A percentile compares a stretch with the other conserved stretches of the same genome.
These are phyloP conservation scores for Cyclotella distinguenda DNA, from an alignment of 108 stramenopile species.

Conservation along the genomic window DNA sequence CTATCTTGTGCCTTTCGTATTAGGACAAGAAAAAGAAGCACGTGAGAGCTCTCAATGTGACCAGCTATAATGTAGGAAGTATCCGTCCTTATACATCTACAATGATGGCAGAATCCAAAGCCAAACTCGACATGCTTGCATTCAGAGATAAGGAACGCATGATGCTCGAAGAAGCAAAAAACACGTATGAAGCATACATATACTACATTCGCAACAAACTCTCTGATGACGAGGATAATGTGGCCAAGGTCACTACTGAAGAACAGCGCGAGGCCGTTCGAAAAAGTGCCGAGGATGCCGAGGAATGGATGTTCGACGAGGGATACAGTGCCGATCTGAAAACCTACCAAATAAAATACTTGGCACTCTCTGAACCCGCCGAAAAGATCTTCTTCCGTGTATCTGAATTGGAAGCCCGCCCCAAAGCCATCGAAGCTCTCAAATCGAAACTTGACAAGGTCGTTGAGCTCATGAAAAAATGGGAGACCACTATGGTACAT, in stretches of 20 bases:
- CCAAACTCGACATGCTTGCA: conserved; percentile 76
- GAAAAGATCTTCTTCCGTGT: conserved; percentile 85
- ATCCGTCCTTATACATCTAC: conserved; percentile 67
- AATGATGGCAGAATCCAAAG: conserved; percentile 77
- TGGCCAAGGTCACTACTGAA: conserved; percentile 86
- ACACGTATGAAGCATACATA: conserved; percentile 93
- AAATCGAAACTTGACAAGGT: conserved; percentile 62
- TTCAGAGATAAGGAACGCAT: conserved; percentile 85
- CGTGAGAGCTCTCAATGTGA: conserved; percentile 60
- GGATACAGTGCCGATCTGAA: conserved; percentile 86
- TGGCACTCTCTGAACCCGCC: conserved; percentile 77
- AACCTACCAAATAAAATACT: conserved; percentile 80
- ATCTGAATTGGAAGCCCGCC: conserved; percentile 78
- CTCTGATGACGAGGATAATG: conserved; percentile 73
- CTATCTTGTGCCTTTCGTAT: background rate
- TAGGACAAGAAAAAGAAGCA: conserved; percentile 84
- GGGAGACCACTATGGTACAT: conserved; percentile 85
- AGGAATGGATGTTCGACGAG: conserved; percentile 98
- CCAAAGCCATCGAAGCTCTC: conserved; percentile 72
- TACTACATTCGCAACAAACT: conserved; percentile 87
- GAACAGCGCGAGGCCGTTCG: conserved; percentile 89
- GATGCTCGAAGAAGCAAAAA: conserved; percentile 89
- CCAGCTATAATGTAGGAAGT: conserved; percentile 54
- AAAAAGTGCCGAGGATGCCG: conserved; percentile 71
- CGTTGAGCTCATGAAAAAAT: conserved; percentile 76